Percentiles rank a stretch among this genome's conserved stretches.
Conservation (phyloP, 2,329 filamentous ascomycete genomes). For the Trichothecium roseum region DNA sequence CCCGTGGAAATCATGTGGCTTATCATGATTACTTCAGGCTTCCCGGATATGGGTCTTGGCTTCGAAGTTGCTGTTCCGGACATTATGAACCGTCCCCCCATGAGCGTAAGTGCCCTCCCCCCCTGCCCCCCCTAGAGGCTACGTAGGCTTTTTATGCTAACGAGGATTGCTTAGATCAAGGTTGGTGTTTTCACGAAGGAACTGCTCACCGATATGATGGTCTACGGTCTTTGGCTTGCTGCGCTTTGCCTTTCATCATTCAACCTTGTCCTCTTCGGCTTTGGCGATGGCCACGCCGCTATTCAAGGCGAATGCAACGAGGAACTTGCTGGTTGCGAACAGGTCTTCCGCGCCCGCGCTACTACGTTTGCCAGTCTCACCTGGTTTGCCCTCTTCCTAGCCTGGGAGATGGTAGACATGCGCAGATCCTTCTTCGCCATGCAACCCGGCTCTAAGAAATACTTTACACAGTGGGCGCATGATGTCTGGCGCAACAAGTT, state of each 20-base stretch:
- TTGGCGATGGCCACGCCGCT: constrained; percentile 46
- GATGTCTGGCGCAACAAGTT: constrained; percentile 66
- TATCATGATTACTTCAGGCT: constrained; percentile 67
- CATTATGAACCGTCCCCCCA: constrained; percentile 58
- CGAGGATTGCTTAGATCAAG: constrained; percentile 28
- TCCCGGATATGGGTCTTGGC: constrained; percentile 69
- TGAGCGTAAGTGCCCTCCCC: constrained; percentile 24
- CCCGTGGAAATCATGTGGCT: constrained; percentile 76
- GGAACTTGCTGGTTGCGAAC: constrained; percentile 43
- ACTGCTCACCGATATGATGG: constrained; percentile 55
- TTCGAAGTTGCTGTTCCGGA: constrained; percentile 61
- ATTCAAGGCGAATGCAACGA: constrained; percentile 54
- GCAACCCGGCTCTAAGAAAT: constrained; percentile 49
- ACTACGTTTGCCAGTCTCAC: constrained; percentile 67
- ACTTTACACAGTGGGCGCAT: constrained; percentile 55
- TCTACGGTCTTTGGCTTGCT: constrained; percentile 60
- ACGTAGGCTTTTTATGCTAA: not conserved
- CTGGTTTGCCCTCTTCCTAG: constrained; percentile 67
- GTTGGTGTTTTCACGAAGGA: constrained; percentile 56
- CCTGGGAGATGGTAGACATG: constrained; percentile 69
- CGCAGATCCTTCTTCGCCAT: constrained; percentile 67
- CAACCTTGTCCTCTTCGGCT: constrained; percentile 53
- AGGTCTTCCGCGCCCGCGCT: constrained; percentile 60
- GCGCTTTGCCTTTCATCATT: constrained; percentile 54
- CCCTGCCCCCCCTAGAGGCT: not conserved